Percentiles rank a stretch among this genome's conserved stretches.
phyloP scores from a whole-genome alignment of 2,329 filamentous ascomycete species.

The Dryadomyces quercus-mongolicae region DNA sequence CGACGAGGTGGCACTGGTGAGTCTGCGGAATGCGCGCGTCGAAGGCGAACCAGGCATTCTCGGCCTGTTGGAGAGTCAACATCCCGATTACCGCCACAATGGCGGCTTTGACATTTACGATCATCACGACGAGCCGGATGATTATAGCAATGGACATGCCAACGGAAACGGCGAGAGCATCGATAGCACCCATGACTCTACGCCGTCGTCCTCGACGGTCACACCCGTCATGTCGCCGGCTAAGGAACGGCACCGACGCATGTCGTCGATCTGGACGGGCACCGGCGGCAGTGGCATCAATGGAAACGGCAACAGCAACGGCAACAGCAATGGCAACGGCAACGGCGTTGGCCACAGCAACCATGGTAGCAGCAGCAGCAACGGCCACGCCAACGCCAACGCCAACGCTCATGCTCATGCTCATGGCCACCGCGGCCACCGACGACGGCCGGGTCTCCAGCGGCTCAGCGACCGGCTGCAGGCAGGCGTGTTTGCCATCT shows the following conservation, averaged over 20 bases:
- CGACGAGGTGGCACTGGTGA: slow-evolving; percentile 83
- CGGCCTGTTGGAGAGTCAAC: slow-evolving; percentile 47
- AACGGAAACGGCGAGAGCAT: too few species aligned
- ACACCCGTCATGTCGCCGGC: slow-evolving; percentile 8
- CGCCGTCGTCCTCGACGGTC: background rate
- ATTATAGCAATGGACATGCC: slow-evolving; percentile 10
- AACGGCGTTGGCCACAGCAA: too few species aligned
- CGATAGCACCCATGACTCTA: background rate
- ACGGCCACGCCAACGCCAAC: background rate
- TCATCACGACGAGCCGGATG: background rate
- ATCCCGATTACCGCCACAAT: slow-evolving; percentile 10
- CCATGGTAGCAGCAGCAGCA: background rate
- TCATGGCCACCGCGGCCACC: slow-evolving; percentile 9
- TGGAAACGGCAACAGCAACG: background rate
- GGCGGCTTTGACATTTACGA: slow-evolving; percentile 9
- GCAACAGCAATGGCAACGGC: background rate
- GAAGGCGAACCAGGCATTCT: slow-evolving; percentile 86
- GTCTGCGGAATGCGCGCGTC: slow-evolving; percentile 77
- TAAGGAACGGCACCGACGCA: slow-evolving; percentile 31
- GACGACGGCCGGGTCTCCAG: slow-evolving; percentile 34
- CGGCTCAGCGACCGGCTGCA: slow-evolving; percentile 46
- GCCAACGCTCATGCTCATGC: background rate
- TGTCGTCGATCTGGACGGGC: slow-evolving; percentile 44
- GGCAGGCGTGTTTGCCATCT: slow-evolving; percentile 81
- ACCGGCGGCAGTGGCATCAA: slow-evolving; percentile 18